These are phyloP conservation scores for Croton setiger DNA, from an alignment of 441 rosid genomes.

Conservation along the genomic window DNA sequence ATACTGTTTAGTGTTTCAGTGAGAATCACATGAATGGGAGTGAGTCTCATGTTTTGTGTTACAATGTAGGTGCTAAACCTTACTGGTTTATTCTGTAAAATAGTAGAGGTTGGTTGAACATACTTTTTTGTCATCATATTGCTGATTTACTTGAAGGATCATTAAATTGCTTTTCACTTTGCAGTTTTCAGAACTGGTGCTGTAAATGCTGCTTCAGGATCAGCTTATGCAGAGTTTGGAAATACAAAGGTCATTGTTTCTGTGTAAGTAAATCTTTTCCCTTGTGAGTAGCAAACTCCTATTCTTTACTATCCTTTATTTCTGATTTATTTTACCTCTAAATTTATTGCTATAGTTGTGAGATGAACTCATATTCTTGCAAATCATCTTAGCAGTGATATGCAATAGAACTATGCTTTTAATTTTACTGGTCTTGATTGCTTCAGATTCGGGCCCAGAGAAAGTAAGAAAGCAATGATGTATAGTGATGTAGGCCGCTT, in stretches of 20 bases:
- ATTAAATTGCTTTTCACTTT: constrained; percentile 14
- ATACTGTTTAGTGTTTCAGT: constrained; percentile 3
- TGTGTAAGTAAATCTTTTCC: constrained; percentile 56
- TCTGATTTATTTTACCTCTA: constrained; percentile 1
- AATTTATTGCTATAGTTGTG: background rate
- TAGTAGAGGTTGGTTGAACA: background rate
- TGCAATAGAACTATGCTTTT: background rate
- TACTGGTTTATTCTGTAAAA: background rate
- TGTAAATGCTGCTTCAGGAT: constrained; percentile 86
- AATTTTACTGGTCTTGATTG: background rate
- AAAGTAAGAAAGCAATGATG: constrained; percentile 93
- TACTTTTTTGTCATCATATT: background rate
- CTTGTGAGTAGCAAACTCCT: background rate
- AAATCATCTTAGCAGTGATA: background rate
- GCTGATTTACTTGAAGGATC: background rate
- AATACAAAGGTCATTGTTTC: constrained; percentile 93
- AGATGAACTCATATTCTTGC: background rate
- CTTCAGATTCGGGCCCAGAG: constrained; percentile 91
- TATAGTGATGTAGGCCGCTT: constrained; percentile 77
- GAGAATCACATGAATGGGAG: background rate
- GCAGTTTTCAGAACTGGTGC: constrained; percentile 82
- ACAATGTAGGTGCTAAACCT: background rate
- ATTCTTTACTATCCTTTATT: background rate
- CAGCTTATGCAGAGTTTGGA: constrained; percentile 96
- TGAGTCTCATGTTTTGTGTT: background rate